Base-by-base conservation (phyloP, 306 rosid species). In the Carpinus fangiana region DNA sequence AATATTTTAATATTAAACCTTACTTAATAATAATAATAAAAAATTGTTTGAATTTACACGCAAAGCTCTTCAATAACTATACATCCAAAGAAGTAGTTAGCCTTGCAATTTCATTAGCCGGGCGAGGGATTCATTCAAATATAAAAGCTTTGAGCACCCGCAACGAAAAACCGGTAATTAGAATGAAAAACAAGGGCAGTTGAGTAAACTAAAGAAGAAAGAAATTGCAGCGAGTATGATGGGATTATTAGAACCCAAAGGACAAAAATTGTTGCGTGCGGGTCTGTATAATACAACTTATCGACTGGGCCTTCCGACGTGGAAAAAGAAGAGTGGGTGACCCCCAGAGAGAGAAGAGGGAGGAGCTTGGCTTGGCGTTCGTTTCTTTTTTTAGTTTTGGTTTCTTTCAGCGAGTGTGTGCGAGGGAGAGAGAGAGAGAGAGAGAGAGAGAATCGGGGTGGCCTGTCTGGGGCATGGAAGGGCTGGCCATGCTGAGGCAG, bases 401-500 rank as follows among this genome's bases (percentile, higher is more conserved):
- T 45, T 50, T 23, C 21, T 36, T 31, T 59, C 18, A 52, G 60
- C 28, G 60, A 4, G 20, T 11, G 28, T 4, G 48, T 8, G 80
- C 17, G 57, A 65, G 83, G 38, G 21, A 62, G 60, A 46, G 54
- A 21, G 61, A 12, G 81, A 18, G 78, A 54, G 43, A 23, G 26
- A 7, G 72, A 36, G 56, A 12, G 81, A 18, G 78, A 54, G 43
- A 57, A 73, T 72, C 65, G 84, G 55, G 79, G 62, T n/a, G 79
- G 70, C 23, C 53, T 56, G 76, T 45, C 73, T 80, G 72, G 73
- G 90, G 87, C 84, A 86, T 87, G 97, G 98, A 90, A 90, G 97
- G 85, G 83, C 76, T 85, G 87, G 90, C 89, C 86, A 92, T 87
- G 93, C 89, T 89, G 84, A 87, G 90, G 90, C 93, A 93, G 80